Evolutionary conservation across 2,329 filamentous ascomycete genomes (phyloP).

Genomic region (Xylaria multiplex): DNA sequence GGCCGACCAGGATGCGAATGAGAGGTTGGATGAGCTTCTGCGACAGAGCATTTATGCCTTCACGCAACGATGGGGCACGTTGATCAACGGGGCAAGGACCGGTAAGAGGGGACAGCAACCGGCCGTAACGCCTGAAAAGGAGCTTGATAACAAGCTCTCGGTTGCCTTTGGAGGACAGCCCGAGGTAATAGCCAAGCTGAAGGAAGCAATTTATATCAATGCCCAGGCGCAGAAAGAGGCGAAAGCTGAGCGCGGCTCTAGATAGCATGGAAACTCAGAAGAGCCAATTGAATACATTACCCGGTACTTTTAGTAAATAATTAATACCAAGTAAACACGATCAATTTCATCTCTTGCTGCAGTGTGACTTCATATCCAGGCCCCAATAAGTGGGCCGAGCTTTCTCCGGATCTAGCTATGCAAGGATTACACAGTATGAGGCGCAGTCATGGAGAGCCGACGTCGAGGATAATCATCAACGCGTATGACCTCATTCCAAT

Average conservation of each 20-base stretch:
- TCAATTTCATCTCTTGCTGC: not conserved
- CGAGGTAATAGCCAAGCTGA: slow-evolving; percentile 68
- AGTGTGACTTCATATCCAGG: slow-evolving; percentile 5
- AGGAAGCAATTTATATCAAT: slow-evolving; percentile 69
- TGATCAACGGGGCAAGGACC: slow-evolving; percentile 61
- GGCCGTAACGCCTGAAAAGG: slow-evolving; percentile 58
- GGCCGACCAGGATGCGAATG: slow-evolving; percentile 65
- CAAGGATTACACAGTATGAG: slow-evolving; percentile 1
- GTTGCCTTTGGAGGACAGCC: slow-evolving; percentile 68
- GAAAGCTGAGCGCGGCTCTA: slow-evolving; percentile 44
- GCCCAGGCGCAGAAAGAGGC: slow-evolving; percentile 62
- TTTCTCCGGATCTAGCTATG: slow-evolving; percentile 1
- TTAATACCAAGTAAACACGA: not conserved
- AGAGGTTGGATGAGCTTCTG: slow-evolving; percentile 71
- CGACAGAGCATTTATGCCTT: slow-evolving; percentile 71
- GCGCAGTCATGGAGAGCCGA: not conserved
- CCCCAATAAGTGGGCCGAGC: slow-evolving; percentile 10
- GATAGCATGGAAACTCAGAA: slow-evolving; percentile 30
- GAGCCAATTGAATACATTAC: not conserved
- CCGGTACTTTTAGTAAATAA: not conserved
- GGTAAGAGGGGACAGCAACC: slow-evolving; percentile 60
- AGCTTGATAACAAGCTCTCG: slow-evolving; percentile 66
- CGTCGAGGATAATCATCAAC: too few relatives aligned
- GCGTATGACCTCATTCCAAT: not conserved
- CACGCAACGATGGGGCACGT: slow-evolving; percentile 67